These are phyloP conservation scores for Xylaria telfairii DNA, from an alignment of 495 filamentous ascomycete genomes.

Conservation along the genomic window DNA sequence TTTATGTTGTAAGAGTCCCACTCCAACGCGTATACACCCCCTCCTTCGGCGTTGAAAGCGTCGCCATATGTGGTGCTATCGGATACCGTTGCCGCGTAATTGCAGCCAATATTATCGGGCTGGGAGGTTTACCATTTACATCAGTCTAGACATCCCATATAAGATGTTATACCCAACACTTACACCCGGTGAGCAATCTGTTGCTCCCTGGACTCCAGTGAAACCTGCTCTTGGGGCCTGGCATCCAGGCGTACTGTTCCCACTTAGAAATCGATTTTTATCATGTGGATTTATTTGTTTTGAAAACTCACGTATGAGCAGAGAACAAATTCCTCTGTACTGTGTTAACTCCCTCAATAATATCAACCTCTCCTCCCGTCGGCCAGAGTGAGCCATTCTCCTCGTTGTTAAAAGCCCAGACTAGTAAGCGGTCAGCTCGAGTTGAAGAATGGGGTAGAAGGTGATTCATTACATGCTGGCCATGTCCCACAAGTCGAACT, in stretches of 20 bases:
- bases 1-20: constrained; percentile 67
- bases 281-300: constrained; percentile 32
- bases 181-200: constrained; percentile 35
- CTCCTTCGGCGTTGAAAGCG: constrained; percentile 68
- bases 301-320: constrained; percentile 63
- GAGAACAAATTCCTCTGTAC: constrained; percentile 67
- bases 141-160: constrained; percentile 13
- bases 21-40: constrained; percentile 71
- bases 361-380: constrained; percentile 77
- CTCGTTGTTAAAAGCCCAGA: constrained; percentile 47
- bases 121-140: neutral
- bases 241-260: constrained; percentile 52
- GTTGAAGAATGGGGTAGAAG: neutral
- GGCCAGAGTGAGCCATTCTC: constrained; percentile 60
- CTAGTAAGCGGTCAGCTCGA: constrained; percentile 16
- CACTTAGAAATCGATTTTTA: constrained; percentile 48
- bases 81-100: constrained; percentile 32
- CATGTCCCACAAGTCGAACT: constrained; percentile 69
- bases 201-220: constrained; percentile 37
- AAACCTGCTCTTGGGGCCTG: constrained; percentile 42
- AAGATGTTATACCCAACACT: constrained; percentile 1
- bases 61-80: constrained; percentile 59
- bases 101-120: constrained; percentile 35
- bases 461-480: constrained; percentile 61
- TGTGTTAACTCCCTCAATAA: constrained; percentile 78